Conservation (phyloP, 2,329 filamentous ascomycete species). For the Drechslera avenae region DNA sequence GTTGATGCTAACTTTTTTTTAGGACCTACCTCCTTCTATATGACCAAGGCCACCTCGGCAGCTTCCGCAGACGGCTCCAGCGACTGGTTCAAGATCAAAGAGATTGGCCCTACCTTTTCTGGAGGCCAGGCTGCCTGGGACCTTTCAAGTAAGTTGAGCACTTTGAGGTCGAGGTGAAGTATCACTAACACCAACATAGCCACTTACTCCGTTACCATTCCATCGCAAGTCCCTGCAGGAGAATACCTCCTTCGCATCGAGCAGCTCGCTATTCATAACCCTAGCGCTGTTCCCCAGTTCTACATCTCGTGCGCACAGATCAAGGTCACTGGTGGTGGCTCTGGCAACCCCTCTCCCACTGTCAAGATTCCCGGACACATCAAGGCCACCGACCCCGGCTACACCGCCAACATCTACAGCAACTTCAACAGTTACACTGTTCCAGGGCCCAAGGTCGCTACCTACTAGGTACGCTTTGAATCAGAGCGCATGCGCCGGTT, state of each 20-base stretch:
- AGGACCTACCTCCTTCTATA: slow-evolving; percentile 44
- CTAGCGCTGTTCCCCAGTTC: slow-evolving; percentile 31
- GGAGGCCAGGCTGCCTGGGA: slow-evolving; percentile 43
- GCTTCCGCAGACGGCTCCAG: slow-evolving; percentile 43
- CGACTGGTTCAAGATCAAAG: slow-evolving; percentile 50
- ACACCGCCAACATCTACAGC: slow-evolving; percentile 48
- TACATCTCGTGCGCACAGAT: slow-evolving; percentile 54
- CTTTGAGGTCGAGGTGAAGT: neutral
- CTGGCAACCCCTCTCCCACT: slow-evolving; percentile 27
- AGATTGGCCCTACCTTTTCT: slow-evolving; percentile 46
- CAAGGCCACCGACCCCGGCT: slow-evolving; percentile 43
- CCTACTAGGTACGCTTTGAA: slow-evolving; percentile 32
- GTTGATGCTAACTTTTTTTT: no score
- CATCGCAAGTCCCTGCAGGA: slow-evolving; percentile 49
- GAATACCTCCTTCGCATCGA: slow-evolving; percentile 57
- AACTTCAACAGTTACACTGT: slow-evolving; percentile 46
- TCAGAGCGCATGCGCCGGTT: neutral
- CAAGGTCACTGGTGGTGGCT: slow-evolving; percentile 51
- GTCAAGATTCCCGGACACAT: slow-evolving; percentile 43
- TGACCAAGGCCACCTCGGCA: slow-evolving; percentile 45
- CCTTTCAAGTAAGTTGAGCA: slow-evolving; percentile 31
- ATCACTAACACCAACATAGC: slow-evolving; percentile 24
- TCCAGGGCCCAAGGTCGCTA: slow-evolving; percentile 45
- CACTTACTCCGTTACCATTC: slow-evolving; percentile 48
- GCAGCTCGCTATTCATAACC: slow-evolving; percentile 56